Conservation (phyloP, 192 early-diverging fungal genomes). For the Dispira parvispora region DNA sequence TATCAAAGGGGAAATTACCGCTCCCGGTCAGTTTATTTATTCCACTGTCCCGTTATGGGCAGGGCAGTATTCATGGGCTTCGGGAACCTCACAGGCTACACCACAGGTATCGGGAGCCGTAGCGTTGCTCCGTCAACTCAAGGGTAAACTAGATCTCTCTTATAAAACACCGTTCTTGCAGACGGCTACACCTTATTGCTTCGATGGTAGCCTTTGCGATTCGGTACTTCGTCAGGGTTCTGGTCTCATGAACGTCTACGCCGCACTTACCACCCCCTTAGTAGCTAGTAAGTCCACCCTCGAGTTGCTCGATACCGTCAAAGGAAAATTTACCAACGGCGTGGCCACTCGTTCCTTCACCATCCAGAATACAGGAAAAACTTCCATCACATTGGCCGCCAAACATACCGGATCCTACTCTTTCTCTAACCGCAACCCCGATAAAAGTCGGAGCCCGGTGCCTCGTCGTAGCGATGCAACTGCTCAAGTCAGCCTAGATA, state of each 20-base stretch:
- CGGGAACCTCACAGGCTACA: conserved; percentile 10
- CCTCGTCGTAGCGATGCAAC: conserved; percentile 15
- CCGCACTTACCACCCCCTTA: conserved; percentile 34
- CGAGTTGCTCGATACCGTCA: conserved; percentile 31
- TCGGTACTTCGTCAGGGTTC: conserved; percentile 48
- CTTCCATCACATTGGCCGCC: conserved; percentile 16
- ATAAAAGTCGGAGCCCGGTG: conserved; percentile 12
- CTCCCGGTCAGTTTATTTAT: conserved; percentile 10
- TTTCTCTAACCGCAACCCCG: conserved; percentile 18
- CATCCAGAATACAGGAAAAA: conserved; percentile 9
- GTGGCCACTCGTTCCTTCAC: not conserved
- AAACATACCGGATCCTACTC: conserved; percentile 15
- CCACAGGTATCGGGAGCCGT: not conserved
- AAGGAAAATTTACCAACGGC: not conserved
- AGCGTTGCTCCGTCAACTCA: not conserved
- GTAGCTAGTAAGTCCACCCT: conserved; percentile 36
- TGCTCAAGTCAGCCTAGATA: conserved; percentile 4
- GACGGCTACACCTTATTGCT: conserved; percentile 28
- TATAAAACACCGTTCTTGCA: conserved; percentile 29
- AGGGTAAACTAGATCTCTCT: conserved; percentile 3
- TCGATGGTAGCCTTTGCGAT: conserved; percentile 24
- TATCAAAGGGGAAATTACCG: conserved; percentile 8
- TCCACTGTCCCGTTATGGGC: conserved; percentile 2
- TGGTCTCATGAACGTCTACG: conserved; percentile 55
- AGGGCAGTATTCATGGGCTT: not conserved